Evolutionary conservation across 1,139 yeast species (phyloP), one percentile per base, ranked within the genome.

Genomic region (Kluyveromyces marxianus): DNA sequence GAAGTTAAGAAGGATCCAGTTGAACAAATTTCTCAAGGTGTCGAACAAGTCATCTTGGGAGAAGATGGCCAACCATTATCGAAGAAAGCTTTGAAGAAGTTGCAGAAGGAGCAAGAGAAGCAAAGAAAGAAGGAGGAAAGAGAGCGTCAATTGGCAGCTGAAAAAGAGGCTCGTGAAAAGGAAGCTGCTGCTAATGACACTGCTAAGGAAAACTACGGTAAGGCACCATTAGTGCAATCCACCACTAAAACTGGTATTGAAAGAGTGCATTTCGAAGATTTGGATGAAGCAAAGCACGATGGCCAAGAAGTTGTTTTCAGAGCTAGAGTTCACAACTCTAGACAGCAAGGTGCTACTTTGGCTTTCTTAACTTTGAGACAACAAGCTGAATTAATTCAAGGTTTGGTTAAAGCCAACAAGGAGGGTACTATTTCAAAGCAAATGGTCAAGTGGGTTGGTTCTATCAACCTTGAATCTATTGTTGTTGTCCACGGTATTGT

Each of bases 261-360:
- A 57, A 80, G 97, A 68, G 67, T 74, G 52, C 66, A 76, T 56
- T 71, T 92, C 59, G 63, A 67, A 46, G 70, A 73, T 42, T 72
- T 92, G 59, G 59, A 63, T 50, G 72, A 69, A 49, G 73, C 76
- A 35, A 27, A 26, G 5, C 78, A 83, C 65, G 95, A 83, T 54
- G 96, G 94, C 48, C 76, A 81, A 60, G 79, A 79, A 54, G 86
- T 92, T 49, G 74, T 84, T 29, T 80, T 94, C 72, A 81, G 98
- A 70, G 97, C 98, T 42, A 81, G 99, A 70, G 78, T 89, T 39
- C 97, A 92, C 69, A 88, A 81, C 55, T 78, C 94, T 21, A 86
- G 98, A 73, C 86, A 88, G 63, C 97, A 92, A 69, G 95, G 96
- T 68, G 95, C 95, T 60, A 89, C 95, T 56, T 82, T 92, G 85